Base-by-base conservation (phyloP, 1,139 yeast species). In the Yamadazyma triangularis region DNA sequence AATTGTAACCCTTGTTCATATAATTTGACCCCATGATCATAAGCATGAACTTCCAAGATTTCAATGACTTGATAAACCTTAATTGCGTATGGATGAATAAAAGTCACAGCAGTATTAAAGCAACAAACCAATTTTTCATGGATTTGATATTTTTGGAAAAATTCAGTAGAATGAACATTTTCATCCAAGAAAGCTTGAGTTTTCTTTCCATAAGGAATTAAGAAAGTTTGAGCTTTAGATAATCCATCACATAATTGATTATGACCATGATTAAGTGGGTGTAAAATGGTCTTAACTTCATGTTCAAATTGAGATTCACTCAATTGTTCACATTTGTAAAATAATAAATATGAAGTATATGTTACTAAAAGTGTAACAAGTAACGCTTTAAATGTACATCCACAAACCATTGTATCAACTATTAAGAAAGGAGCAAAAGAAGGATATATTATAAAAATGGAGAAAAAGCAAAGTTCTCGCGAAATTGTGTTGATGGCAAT, bases 291-390 rank as follows among this genome's bases (percentile, higher is more conserved):
- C 16, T 60, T 50, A 18, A 18, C 20, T 18, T 18, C 20, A 18
- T 18, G 20, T 18, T 18, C 20, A 18, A 18, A 7, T 18, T 6
- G 6, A 12, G 59, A 43, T 42, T 59, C 60, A 33, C 56, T 46
- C 40, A 64, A 57, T 25, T 53, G 44, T 30, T 54, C 59, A 50
- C 74, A 68, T 47, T 67, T 67, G 53, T 62, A 67, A 26, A 56
- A 48, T 44, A 53, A 53, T 44, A 68, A 63, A 50, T 68, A 68
- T 20, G 58, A 39, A 25, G 60, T 44, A 48, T 68, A 68, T 30
- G 63, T 40, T 24, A 58, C 48, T 31, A 64, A 39, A 33, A 61
- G 44, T 29, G 58, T 46, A 30, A 59, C 38, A 30, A 62, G 29
- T 30, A 53, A 47, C 35, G 49, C 48, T 48, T 56, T 65, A 34